phyloP scores from a whole-genome alignment of 2,329 filamentous ascomycete genomes.

The Setomelanomma holmii region DNA sequence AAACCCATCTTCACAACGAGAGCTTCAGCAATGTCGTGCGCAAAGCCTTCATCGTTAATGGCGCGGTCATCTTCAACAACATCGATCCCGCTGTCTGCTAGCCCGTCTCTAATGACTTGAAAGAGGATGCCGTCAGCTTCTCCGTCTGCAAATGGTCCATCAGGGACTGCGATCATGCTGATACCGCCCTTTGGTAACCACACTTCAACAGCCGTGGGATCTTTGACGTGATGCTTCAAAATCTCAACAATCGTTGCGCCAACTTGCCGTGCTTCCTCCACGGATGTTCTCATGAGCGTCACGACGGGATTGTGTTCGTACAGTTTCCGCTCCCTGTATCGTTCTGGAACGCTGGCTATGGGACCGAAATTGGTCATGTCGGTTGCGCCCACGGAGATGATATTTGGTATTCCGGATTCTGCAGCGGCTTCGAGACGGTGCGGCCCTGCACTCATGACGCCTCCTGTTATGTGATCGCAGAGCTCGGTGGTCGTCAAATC shows the following conservation, averaged over 20 bases:
- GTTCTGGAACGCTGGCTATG: constrained; percentile 61
- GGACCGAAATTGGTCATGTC: constrained; percentile 68
- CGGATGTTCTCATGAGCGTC: constrained; percentile 69
- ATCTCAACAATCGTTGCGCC: constrained; percentile 64
- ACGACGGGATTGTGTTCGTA: constrained; percentile 71
- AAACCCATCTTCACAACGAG: constrained; percentile 38
- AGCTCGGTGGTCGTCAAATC: constrained; percentile 76
- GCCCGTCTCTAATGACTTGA: constrained; percentile 55
- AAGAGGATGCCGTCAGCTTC: constrained; percentile 58
- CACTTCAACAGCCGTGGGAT: constrained; percentile 58
- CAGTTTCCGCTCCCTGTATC: constrained; percentile 60
- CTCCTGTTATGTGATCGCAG: constrained; percentile 68
- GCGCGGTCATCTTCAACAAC: constrained; percentile 59
- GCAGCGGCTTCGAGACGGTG: constrained; percentile 65
- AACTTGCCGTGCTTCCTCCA: constrained; percentile 64
- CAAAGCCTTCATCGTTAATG: constrained; percentile 64
- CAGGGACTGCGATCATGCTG: constrained; percentile 65
- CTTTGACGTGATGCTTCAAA: constrained; percentile 52
- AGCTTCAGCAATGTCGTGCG: constrained; percentile 55
- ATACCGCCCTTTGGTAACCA: constrained; percentile 67
- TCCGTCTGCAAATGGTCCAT: constrained; percentile 61
- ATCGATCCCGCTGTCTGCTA: constrained; percentile 58
- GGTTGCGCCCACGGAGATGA: constrained; percentile 58
- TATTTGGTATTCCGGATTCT: constrained; percentile 63
- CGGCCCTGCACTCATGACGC: constrained; percentile 67